These are phyloP conservation scores for Penicillium sumatraense DNA, from an alignment of 2,329 filamentous ascomycete genomes.

Conservation along the genomic window DNA sequence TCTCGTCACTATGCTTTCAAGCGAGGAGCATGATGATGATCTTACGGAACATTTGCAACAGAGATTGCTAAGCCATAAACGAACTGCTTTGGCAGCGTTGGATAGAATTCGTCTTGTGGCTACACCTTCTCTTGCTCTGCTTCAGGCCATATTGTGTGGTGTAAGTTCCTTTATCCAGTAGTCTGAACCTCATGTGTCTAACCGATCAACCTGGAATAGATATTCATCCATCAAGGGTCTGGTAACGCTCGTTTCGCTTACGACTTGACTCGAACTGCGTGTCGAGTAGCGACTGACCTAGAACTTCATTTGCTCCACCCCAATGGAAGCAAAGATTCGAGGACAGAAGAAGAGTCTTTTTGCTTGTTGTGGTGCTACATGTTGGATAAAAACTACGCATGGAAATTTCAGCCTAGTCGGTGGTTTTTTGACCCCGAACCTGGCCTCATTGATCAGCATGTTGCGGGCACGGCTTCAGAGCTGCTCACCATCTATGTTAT, in stretches of 20 bases:
- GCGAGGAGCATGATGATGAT: constrained; percentile 6
- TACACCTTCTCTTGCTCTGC: background rate
- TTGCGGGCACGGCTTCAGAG: constrained; percentile 7
- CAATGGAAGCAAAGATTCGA: background rate
- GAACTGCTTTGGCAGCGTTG: constrained; percentile 16
- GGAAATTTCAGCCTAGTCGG: constrained; percentile 17
- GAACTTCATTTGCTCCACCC: constrained; percentile 6
- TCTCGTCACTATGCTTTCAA: constrained; percentile 14
- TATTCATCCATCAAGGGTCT: constrained; percentile 27
- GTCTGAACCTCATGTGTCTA: background rate
- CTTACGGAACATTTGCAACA: constrained; percentile 12
- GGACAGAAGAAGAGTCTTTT: constrained; percentile 24
- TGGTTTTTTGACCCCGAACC: constrained; percentile 12
- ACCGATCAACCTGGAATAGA: constrained; percentile 20
- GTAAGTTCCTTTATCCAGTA: background rate
- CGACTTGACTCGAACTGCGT: constrained; percentile 24
- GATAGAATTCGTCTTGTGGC: constrained; percentile 20
- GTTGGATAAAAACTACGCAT: constrained; percentile 28
- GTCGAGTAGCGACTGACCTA: constrained; percentile 23
- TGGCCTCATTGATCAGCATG: constrained; percentile 2
- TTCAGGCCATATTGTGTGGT: background rate
- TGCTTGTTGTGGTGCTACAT: constrained; percentile 31
- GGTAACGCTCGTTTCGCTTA: constrained; percentile 23
- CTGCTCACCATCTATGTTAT: constrained; percentile 22
- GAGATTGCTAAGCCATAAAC: constrained; percentile 6